Conservation (phyloP, 73 alveolate species). For the Tetrahymena elliotti region DNA sequence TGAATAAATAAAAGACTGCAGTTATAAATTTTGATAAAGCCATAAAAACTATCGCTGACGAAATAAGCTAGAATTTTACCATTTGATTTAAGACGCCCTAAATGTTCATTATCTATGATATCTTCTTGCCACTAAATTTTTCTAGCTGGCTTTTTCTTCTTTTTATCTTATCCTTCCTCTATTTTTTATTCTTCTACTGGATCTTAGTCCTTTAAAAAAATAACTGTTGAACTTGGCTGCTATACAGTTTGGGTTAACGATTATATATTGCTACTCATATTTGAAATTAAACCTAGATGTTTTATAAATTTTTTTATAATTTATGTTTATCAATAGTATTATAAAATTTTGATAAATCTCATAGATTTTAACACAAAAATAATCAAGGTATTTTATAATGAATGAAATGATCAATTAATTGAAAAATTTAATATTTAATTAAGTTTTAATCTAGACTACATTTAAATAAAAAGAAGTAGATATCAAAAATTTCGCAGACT, state of each 20-base stretch:
- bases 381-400: neutral
- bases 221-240: neutral
- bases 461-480: neutral
- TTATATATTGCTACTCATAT: neutral
- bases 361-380: neutral
- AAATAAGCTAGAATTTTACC: no score
- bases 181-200: neutral
- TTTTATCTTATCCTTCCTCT: neutral
- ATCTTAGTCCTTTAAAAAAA: neutral
- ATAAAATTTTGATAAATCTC: neutral
- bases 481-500: neutral
- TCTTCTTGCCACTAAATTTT: slow-evolving; percentile 36
- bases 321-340: neutral
- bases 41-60: neutral
- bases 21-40: neutral
- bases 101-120: slow-evolving; percentile 24
- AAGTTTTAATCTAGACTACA: neutral
- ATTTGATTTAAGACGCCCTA: slow-evolving; percentile 14
- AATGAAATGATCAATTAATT: no score
- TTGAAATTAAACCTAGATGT: neutral
- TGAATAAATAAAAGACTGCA: no score
- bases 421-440: neutral
- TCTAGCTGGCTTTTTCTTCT: neutral
- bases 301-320: neutral
- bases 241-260: neutral